Evolutionary conservation across 345 rosid genomes (phyloP).

Genomic region (Salix dunnii): DNA sequence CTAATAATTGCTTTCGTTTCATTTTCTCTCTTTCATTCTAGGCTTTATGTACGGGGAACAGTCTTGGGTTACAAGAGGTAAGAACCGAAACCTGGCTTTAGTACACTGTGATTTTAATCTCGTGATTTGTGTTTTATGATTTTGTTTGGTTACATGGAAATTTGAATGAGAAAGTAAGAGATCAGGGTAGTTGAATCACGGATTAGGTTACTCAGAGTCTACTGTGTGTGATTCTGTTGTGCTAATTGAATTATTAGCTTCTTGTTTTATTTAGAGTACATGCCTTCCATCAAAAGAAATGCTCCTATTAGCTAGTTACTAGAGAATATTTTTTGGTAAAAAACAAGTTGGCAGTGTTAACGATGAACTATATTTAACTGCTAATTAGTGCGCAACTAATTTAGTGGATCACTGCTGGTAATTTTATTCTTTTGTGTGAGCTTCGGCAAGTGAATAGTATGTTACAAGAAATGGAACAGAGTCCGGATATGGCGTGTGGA

Average conservation of each 20-base stretch:
- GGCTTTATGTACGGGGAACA: conserved; percentile 1
- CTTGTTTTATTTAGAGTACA: background rate
- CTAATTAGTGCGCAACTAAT: no score
- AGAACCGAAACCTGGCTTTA: background rate
- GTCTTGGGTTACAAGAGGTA: background rate
- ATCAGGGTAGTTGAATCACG: no score
- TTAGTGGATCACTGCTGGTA: background rate
- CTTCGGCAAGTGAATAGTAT: background rate
- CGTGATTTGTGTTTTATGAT: background rate
- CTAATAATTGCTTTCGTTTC: background rate
- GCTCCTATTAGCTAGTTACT: no score
- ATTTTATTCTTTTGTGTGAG: background rate
- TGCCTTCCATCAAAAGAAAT: no score
- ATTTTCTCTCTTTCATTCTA: background rate
- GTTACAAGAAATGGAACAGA: background rate
- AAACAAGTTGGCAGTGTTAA: no score
- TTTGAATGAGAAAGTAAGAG: background rate
- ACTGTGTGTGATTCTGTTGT: background rate
- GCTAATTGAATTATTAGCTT: background rate
- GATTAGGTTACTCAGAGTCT: background rate
- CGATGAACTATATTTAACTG: no score
- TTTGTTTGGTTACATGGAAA: background rate
- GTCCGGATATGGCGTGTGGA: background rate
- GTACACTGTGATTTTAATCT: background rate
- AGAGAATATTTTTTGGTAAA: no score